Conservation (phyloP, 1,284 basidiomycete species). For the Prillingera fragicola region DNA sequence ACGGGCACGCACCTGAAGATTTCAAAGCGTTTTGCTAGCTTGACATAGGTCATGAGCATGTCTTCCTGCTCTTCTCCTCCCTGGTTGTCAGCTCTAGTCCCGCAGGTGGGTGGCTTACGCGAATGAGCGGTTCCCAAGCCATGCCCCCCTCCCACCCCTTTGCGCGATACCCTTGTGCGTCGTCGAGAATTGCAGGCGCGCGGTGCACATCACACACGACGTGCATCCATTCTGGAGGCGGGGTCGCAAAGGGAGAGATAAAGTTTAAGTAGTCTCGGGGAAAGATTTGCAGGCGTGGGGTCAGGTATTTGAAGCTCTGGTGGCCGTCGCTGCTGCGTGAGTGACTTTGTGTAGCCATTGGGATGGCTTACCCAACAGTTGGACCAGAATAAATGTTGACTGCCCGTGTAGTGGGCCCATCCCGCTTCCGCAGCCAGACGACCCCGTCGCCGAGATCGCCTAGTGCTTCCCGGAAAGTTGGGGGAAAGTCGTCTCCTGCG, state of each 20-base stretch:
- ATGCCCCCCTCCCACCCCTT: constrained; percentile 59
- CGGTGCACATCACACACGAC: constrained; percentile 78
- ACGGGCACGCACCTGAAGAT: constrained; percentile 26
- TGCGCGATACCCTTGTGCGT: constrained; percentile 53
- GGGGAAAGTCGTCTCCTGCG: constrained; percentile 70
- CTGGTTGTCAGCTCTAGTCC: neutral
- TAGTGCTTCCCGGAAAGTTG: constrained; percentile 56
- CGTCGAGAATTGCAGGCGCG: constrained; percentile 61
- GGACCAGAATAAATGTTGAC: constrained; percentile 73
- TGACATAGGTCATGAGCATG: constrained; percentile 2
- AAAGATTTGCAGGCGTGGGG: constrained; percentile 64
- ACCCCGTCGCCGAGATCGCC: constrained; percentile 65
- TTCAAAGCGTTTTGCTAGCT: constrained; percentile 23
- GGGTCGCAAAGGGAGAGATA: constrained; percentile 52
- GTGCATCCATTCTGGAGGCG: constrained; percentile 59
- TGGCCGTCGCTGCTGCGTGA: constrained; percentile 31
- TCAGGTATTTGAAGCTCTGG: constrained; percentile 73
- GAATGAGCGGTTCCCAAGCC: constrained; percentile 72
- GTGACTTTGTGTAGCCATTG: neutral
- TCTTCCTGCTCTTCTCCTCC: neutral
- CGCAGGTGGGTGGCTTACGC: constrained; percentile 3
- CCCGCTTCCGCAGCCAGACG: constrained; percentile 68
- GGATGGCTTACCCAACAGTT: constrained; percentile 56
- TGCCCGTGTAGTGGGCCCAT: constrained; percentile 62
- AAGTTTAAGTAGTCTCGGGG: constrained; percentile 58